phyloP scores from a whole-genome alignment of 495 filamentous ascomycete species.

The Aspergillus egyptiacus region DNA sequence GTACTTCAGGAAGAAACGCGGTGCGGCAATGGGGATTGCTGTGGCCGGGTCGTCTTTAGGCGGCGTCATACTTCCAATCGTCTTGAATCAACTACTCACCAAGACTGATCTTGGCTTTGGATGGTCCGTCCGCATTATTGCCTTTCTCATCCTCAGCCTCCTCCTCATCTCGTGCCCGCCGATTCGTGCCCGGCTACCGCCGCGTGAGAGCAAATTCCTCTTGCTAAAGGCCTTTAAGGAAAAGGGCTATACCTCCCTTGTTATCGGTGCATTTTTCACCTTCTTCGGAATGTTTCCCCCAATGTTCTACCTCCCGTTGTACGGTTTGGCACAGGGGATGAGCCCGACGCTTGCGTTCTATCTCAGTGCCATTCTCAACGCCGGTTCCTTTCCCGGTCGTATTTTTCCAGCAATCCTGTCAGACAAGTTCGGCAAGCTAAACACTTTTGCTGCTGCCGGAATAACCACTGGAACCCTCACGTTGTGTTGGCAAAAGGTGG shows the following conservation, averaged over 20 bases:
- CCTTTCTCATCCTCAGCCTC: slow-evolving; percentile 50
- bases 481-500: slow-evolving; percentile 22
- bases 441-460: slow-evolving; percentile 8
- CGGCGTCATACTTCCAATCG: slow-evolving; percentile 29
- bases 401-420: slow-evolving; percentile 8
- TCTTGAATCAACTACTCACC: slow-evolving; percentile 9
- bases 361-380: slow-evolving; percentile 11
- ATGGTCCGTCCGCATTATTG: slow-evolving; percentile 55
- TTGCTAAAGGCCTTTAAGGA: slow-evolving; percentile 37
- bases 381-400: slow-evolving; percentile 8
- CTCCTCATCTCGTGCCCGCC: slow-evolving; percentile 36
- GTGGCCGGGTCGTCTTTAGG: slow-evolving; percentile 32
- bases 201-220: slow-evolving; percentile 37
- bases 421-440: slow-evolving; percentile 9
- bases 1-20: slow-evolving; percentile 34
- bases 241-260: slow-evolving; percentile 17
- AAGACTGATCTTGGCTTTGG: slow-evolving; percentile 43
- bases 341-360: slow-evolving; percentile 9
- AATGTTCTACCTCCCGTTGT: slow-evolving; percentile 10
- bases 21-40: slow-evolving; percentile 29
- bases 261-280: slow-evolving; percentile 2
- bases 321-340: slow-evolving; percentile 3
- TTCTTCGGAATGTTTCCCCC: slow-evolving; percentile 11
- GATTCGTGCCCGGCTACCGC: slow-evolving; percentile 41
- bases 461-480: slow-evolving; percentile 25